Evolutionary conservation across 2,329 filamentous ascomycete species (phyloP).

Genomic region (Ciborinia camelliae): DNA sequence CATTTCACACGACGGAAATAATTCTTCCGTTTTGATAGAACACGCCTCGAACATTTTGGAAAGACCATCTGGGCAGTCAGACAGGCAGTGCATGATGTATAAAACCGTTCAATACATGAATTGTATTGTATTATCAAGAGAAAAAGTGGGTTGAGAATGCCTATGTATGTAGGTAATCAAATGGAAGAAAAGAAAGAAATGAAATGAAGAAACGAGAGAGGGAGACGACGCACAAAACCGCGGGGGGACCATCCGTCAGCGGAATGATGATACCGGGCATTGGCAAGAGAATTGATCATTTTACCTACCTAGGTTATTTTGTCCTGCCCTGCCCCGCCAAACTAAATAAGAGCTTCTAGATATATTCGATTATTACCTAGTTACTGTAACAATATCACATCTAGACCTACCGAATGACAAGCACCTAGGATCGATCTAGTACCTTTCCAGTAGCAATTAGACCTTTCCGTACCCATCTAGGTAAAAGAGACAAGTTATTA

Average conservation of each 20-base stretch:
- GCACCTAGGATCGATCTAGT: neutral
- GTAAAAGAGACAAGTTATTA: too few relatives aligned
- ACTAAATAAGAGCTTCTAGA: neutral
- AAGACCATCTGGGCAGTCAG: neutral
- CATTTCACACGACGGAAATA: conserved; percentile 12
- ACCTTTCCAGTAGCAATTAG: neutral
- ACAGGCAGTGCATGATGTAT: too few relatives aligned
- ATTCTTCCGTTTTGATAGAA: conserved; percentile 17
- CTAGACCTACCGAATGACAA: neutral
- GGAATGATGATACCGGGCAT: neutral
- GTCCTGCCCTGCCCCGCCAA: neutral
- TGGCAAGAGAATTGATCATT: neutral
- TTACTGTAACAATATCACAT: too few relatives aligned
- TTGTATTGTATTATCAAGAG: too few relatives aligned
- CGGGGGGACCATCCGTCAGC: neutral
- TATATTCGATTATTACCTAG: neutral
- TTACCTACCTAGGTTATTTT: too few relatives aligned
- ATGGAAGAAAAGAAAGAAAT: neutral
- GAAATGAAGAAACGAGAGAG: neutral
- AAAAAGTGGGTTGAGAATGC: conserved; percentile 4
- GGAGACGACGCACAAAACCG: neutral
- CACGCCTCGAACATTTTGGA: neutral
- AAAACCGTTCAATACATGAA: too few relatives aligned
- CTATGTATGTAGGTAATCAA: neutral
- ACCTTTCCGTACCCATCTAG: neutral